These are phyloP conservation scores for Pseudopyricularia javanii DNA, from an alignment of 2,329 filamentous ascomycete species.

Conservation along the genomic window DNA sequence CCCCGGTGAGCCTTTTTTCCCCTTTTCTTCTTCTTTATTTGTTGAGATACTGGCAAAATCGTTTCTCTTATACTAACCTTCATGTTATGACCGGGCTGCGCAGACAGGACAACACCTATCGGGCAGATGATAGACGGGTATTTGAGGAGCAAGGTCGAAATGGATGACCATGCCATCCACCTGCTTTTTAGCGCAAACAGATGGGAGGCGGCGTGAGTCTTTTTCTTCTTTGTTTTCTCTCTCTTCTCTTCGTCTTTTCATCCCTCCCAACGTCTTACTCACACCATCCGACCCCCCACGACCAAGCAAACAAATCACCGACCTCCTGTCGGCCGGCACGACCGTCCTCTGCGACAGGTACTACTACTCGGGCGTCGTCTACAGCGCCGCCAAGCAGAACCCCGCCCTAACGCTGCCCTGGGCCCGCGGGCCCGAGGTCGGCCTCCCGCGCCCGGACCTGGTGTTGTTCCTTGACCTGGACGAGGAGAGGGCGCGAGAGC, in stretches of 20 bases:
- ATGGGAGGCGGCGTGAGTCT: slow-evolving; percentile 58
- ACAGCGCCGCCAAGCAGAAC: slow-evolving; percentile 78
- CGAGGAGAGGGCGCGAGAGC: slow-evolving; percentile 54
- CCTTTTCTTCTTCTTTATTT: background rate
- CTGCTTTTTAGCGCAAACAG: slow-evolving; percentile 83
- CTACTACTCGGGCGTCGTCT: slow-evolving; percentile 89
- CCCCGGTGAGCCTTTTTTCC: slow-evolving; percentile 30
- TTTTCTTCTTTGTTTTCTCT: background rate
- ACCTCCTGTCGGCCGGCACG: slow-evolving; percentile 49
- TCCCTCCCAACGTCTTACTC: background rate
- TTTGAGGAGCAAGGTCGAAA: slow-evolving; percentile 56
- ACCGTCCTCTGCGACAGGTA: slow-evolving; percentile 85
- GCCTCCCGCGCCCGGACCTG: slow-evolving; percentile 75
- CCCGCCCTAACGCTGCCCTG: slow-evolving; percentile 58
- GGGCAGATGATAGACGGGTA: slow-evolving; percentile 81
- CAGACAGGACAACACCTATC: slow-evolving; percentile 73
- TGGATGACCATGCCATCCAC: slow-evolving; percentile 84
- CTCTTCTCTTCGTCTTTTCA: background rate
- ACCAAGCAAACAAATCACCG: slow-evolving; percentile 35
- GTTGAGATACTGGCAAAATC: background rate
- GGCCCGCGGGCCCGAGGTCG: slow-evolving; percentile 75
- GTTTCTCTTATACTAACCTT: background rate
- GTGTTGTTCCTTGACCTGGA: slow-evolving; percentile 80
- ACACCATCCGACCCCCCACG: too few relatives aligned
- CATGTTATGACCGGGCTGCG: background rate